Base-by-base conservation (phyloP, 371 early-diverging fungal genomes). In the Zancudomyces culisetae region DNA sequence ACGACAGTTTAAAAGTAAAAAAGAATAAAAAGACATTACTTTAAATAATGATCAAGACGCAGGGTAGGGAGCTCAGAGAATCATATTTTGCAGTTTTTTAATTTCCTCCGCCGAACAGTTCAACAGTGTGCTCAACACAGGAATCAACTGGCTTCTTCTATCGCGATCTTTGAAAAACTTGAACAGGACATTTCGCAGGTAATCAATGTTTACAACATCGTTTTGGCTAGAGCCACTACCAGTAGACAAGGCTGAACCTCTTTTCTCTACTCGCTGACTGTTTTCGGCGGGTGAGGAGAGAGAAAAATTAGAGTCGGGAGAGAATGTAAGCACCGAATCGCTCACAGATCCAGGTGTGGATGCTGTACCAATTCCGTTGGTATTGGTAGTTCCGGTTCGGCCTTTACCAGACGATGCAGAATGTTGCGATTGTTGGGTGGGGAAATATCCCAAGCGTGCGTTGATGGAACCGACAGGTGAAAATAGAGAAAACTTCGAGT, bases 81-180 rank as follows among this genome's bases (percentile, higher is more conserved):
- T 19, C 0, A 60, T 45, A 18, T 54, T 61, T 55, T 74, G 72
- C 29, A 87, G 68, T 10, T 81, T 71, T 59, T 68, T 75, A 24
- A 77, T 64, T 58, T 90, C 90, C 21, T 90, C 88, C 0, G 83
- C 75, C 39, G 81, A 72, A 56, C 87, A 78, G 53, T 79, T 78
- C 3, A 90, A 64, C 57, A 90, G 60, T 73, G 78, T 83, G 2
- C 78, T 76, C 21, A 90, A 58, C 1, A 87, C 88, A 2, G 83
- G 84, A 4, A 90, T 73, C 59, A 90, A 68, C 64, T 87, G 87
- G 30, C 73, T 54, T 76, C 84, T 68, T 47, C 75, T 75, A 3
- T 80, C 77, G 59, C 77, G 82, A 46, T 75, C 73, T 63, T 90
- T 88, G 54, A 92, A 69, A 62, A 90, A 90, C 55, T 80, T 83